Evolutionary conservation across 208 protist species (phyloP), one percentile per base, ranked within the genome.

Genomic region (Porcisia deanei): DNA sequence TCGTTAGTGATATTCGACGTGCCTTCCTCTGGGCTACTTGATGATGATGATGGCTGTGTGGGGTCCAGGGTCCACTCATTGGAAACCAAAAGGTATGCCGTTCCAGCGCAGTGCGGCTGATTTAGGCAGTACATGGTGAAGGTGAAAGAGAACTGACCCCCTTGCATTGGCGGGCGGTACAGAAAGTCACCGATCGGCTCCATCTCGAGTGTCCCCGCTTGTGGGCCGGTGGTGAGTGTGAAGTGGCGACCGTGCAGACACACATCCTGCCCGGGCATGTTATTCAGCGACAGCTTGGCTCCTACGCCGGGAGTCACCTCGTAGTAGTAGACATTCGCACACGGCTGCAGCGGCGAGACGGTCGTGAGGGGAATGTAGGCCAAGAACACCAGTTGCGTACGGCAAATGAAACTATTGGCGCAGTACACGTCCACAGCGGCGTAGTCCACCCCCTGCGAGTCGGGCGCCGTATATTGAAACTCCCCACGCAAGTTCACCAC

Each of bases 261-360:
- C 9, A 79, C n/a, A 74, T 91, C 84, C 73, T 94, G 81, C 8
- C 85, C 83, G 3, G 84, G 81, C 73, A 91, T 77, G 52, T 85
- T 83, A 64, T 76, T 85, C 49, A 96, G 87, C 43, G 91, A 92
- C 37, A 73, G 78, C 71, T 85, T 92, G 20, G 94, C 73, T 10
- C 84, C 79, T 45, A 84, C 80, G 16, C 84, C 82, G 20, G 89
- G 84, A 0, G 74, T 71, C 20, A 84, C 85, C 37, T 85, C 30
- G 85, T 93, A 96, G 81, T 93, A 92, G 81, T 96, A 96, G 53
- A 93, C 87, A 34, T 85, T 90, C 37, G 91, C 83, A 67, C 91
- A 96, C 60, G 85, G 65, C 41, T 70, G 82, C 55, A 95, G 67
- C 75, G 74, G 77, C 52, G 79, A 66, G 52, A 34, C 55, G 30